Percentiles rank a stretch among this genome's conserved stretches.
phyloP scores from a whole-genome alignment of 805 yeast genomes.

The Metschnikowia gelsemii region DNA sequence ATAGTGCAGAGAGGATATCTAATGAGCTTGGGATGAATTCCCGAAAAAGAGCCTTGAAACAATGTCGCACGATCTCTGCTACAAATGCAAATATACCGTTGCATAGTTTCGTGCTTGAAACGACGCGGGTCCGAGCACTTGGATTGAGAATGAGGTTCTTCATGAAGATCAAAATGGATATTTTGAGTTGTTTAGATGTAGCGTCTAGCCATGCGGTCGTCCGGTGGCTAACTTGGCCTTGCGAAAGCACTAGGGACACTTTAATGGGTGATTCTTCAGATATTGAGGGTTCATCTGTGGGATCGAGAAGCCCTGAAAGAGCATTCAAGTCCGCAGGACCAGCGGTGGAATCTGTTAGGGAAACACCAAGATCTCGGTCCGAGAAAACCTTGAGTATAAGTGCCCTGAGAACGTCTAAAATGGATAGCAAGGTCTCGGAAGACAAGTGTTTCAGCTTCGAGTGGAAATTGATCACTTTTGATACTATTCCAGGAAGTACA shows the following conservation, averaged over 20 bases:
- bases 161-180: constrained; percentile 33
- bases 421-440: constrained; percentile 21
- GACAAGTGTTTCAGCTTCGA: constrained; percentile 25
- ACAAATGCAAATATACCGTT: constrained; percentile 27
- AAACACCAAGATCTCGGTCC: constrained; percentile 23
- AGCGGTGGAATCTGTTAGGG: constrained; percentile 1
- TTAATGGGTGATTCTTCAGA: not conserved
- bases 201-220: constrained; percentile 38
- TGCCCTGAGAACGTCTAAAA: constrained; percentile 24
- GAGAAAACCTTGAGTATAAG: constrained; percentile 32
- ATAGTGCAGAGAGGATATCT: constrained; percentile 29
- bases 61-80: constrained; percentile 21
- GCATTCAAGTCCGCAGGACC: not conserved
- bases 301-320: constrained; percentile 4
- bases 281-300: not conserved
- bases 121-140: constrained; percentile 19
- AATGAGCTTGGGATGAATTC: constrained; percentile 31
- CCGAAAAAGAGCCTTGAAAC: constrained; percentile 34
- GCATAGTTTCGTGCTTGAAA: constrained; percentile 25
- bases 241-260: not conserved
- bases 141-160: constrained; percentile 27
- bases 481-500: constrained; percentile 42
- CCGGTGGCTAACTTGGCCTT: constrained; percentile 9
- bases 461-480: constrained; percentile 32
- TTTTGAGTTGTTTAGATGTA: constrained; percentile 38